Percentiles rank a stretch among this genome's conserved stretches.
These are phyloP conservation scores for Wickerhamiella allomyrinae DNA, from an alignment of 805 yeast genomes.

Conservation along the genomic window DNA sequence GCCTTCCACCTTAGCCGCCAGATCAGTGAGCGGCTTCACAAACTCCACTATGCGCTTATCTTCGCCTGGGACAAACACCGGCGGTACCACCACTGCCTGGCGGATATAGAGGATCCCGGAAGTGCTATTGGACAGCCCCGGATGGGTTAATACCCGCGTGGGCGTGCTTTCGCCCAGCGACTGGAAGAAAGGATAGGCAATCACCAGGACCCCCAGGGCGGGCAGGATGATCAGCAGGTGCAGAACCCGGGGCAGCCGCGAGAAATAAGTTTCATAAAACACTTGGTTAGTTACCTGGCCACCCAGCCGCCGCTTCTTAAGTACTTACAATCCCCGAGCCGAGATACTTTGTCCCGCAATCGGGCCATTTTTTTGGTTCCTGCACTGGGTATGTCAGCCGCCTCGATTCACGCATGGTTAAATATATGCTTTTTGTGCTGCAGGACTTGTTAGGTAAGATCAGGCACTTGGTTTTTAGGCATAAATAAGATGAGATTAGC, in stretches of 20 bases:
- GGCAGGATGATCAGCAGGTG: conserved; percentile 6
- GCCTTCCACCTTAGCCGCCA: background rate
- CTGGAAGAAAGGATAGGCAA: conserved; percentile 6
- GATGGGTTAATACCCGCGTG: conserved; percentile 3
- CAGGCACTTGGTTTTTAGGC: too few species aligned
- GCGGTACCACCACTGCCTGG: conserved; percentile 8
- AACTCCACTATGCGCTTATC: conserved; percentile 2
- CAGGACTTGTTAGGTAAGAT: background rate
- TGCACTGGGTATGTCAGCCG: background rate
- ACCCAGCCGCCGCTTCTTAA: too few species aligned
- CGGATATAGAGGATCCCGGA: background rate
- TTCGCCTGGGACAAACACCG: conserved; percentile 3
- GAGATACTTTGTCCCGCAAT: background rate
- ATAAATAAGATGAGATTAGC: too few species aligned
- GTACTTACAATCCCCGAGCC: background rate
- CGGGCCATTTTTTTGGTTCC: background rate
- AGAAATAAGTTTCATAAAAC: background rate
- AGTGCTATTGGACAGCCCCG: background rate
- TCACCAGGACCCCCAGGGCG: conserved; percentile 1
- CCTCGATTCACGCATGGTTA: background rate
- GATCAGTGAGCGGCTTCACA: conserved; percentile 3
- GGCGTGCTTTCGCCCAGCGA: conserved; percentile 1
- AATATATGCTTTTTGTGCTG: background rate
- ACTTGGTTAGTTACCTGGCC: conserved; percentile 1
- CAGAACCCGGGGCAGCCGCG: background rate